Conservation (phyloP, 805 yeast species). For the Saturnispora saitoi region DNA sequence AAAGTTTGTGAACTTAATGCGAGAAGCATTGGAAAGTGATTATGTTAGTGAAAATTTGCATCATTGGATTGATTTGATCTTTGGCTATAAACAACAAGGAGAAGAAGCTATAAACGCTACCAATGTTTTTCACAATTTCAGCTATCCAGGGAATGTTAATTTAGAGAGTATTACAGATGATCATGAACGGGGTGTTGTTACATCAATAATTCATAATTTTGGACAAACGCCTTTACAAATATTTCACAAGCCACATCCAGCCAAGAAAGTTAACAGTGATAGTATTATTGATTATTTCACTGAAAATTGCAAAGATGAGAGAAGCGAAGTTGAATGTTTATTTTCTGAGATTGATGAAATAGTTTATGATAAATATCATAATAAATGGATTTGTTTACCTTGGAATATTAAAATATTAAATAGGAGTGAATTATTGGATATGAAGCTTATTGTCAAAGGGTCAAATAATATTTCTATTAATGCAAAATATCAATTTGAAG, state of each 20-base stretch:
- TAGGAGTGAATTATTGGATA: slow-evolving; percentile 1
- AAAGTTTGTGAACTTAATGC: slow-evolving; percentile 61
- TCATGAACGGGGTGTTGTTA: slow-evolving; percentile 63
- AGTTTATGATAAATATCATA: slow-evolving; percentile 29
- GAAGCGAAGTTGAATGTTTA: background rate
- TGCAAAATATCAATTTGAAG: slow-evolving; percentile 32
- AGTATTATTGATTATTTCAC: slow-evolving; percentile 9
- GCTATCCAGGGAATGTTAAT: slow-evolving; percentile 79
- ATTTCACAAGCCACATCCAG: slow-evolving; percentile 60
- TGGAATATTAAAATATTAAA: slow-evolving; percentile 2
- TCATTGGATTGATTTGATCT: slow-evolving; percentile 78
- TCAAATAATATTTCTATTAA: slow-evolving; percentile 28
- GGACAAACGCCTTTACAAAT: slow-evolving; percentile 83
- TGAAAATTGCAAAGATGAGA: slow-evolving; percentile 5
- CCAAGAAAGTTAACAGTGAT: slow-evolving; percentile 30
- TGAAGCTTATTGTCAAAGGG: slow-evolving; percentile 12
- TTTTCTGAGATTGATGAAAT: slow-evolving; percentile 4
- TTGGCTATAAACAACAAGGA: slow-evolving; percentile 77
- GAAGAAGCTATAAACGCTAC: slow-evolving; percentile 53
- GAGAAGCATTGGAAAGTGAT: slow-evolving; percentile 78
- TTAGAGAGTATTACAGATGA: slow-evolving; percentile 67
- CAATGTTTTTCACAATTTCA: slow-evolving; percentile 76
- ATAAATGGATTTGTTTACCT: slow-evolving; percentile 44
- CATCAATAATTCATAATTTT: slow-evolving; percentile 82
- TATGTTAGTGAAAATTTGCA: slow-evolving; percentile 70